These are phyloP conservation scores for Aaosphaeria pasadenensis DNA, from an alignment of 2,329 filamentous ascomycete genomes.

Conservation along the genomic window DNA sequence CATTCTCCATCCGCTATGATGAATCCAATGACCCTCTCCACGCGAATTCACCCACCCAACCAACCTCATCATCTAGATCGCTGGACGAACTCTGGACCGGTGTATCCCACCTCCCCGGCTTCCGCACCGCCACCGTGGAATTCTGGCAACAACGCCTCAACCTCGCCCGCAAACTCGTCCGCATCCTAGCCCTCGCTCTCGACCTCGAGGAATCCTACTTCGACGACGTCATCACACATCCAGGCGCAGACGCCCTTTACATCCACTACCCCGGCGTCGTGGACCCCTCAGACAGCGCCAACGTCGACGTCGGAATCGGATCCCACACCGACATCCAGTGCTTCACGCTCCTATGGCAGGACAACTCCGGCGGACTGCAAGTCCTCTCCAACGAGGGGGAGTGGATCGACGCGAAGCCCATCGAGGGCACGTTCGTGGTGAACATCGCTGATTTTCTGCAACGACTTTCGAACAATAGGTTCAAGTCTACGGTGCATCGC, in stretches of 20 bases:
- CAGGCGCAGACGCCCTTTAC: conserved; percentile 34
- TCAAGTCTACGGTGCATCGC: conserved; percentile 42
- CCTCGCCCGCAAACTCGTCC: conserved; percentile 48
- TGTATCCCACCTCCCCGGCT: no score
- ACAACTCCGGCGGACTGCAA: conserved; percentile 17
- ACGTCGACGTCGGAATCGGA: conserved; percentile 6
- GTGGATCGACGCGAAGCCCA: conserved; percentile 34
- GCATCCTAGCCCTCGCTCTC: conserved; percentile 55
- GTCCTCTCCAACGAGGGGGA: conserved; percentile 34
- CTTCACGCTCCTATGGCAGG: conserved; percentile 10
- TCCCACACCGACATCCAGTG: conserved; percentile 10
- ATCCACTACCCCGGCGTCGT: conserved; percentile 19
- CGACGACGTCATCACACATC: conserved; percentile 53
- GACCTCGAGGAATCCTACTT: conserved; percentile 55
- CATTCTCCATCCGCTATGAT: no score
- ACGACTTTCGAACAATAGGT: conserved; percentile 46
- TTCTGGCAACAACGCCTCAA: no score
- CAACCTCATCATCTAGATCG: no score
- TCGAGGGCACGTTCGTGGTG: conserved; percentile 29
- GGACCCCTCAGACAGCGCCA: neutral
- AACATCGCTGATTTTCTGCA: conserved; percentile 40
- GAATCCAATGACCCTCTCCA: no score
- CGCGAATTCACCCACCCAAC: no score
- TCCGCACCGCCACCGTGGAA: no score
- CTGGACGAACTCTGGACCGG: no score